phyloP scores from a whole-genome alignment of 176 grass and related monocot species.

The Aegilops speltoides region DNA sequence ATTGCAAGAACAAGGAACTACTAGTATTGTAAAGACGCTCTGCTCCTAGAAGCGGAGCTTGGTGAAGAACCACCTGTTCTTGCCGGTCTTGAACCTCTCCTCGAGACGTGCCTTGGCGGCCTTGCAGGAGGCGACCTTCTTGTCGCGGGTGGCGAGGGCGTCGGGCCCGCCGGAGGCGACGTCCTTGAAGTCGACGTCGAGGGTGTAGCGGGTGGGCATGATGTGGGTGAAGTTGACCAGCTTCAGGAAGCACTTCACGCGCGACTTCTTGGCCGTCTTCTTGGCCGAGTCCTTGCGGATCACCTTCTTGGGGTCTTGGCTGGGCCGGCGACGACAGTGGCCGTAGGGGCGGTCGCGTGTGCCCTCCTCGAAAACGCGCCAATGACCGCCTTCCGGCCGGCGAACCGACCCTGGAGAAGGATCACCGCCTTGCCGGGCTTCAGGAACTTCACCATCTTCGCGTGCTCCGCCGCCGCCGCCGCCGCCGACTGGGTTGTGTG shows the following conservation, averaged over 20 bases:
- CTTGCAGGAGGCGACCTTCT: slow-evolving; percentile 45
- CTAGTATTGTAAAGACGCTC: background rate
- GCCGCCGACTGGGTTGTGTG: background rate
- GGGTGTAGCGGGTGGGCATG: slow-evolving; percentile 59
- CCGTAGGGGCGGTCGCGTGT: slow-evolving; percentile 55
- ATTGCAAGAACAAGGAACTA: background rate
- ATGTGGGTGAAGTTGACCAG: slow-evolving; percentile 56
- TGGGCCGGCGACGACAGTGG: slow-evolving; percentile 56
- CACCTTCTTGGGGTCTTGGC: slow-evolving; percentile 57
- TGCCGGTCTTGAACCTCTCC: slow-evolving; percentile 63
- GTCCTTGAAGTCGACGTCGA: slow-evolving; percentile 59
- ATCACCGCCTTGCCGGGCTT: slow-evolving; percentile 58
- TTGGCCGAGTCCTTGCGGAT: slow-evolving; percentile 62
- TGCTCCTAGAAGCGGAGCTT: slow-evolving; percentile 49
- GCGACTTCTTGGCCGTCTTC: slow-evolving; percentile 65
- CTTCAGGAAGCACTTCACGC: slow-evolving; percentile 60
- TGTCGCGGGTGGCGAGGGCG: slow-evolving; percentile 35
- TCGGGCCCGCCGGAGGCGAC: slow-evolving; percentile 33
- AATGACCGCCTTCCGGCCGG: slow-evolving; percentile 47
- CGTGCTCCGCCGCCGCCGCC: background rate
- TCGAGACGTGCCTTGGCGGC: slow-evolving; percentile 40
- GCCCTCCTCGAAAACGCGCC: slow-evolving; percentile 58
- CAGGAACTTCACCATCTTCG: slow-evolving; percentile 56
- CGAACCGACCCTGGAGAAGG: slow-evolving; percentile 51
- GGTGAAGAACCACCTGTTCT: slow-evolving; percentile 69